Percentiles rank a stretch among this genome's conserved stretches.
Evolutionary conservation across 2,329 filamentous ascomycete genomes (phyloP).

Genomic region (Hypoxylon sp.): DNA sequence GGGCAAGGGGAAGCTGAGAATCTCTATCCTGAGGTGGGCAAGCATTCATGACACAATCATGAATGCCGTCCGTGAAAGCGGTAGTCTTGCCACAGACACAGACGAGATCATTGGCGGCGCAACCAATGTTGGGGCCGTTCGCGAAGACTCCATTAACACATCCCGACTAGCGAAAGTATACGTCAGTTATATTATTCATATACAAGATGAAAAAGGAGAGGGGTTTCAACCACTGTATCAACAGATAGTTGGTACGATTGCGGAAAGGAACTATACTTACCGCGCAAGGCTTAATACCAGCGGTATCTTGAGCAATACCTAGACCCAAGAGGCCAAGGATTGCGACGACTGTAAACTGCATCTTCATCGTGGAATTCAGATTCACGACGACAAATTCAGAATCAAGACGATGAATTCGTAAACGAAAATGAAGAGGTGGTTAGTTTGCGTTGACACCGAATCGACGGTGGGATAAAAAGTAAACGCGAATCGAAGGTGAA

Average conservation of each 20-base stretch:
- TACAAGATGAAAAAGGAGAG: background rate
- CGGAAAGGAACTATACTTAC: constrained; percentile 41
- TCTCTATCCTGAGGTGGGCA: constrained; percentile 51
- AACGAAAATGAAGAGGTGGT: constrained; percentile 4
- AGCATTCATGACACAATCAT: constrained; percentile 58
- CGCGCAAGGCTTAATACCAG: constrained; percentile 43
- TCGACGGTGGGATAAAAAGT: constrained; percentile 26
- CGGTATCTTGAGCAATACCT: constrained; percentile 43
- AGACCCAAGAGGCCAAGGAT: constrained; percentile 41
- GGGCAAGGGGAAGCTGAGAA: constrained; percentile 51
- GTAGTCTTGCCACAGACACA: constrained; percentile 60
- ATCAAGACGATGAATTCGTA: background rate
- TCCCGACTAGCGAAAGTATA: constrained; percentile 39
- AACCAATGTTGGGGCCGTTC: constrained; percentile 47
- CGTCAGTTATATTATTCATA: constrained; percentile 34
- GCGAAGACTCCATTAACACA: constrained; percentile 51
- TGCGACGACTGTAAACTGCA: constrained; percentile 40
- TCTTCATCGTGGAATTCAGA: constrained; percentile 31
- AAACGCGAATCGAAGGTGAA: constrained; percentile 28
- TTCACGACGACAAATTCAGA: constrained; percentile 1
- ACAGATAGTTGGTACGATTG: background rate
- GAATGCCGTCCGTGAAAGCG: constrained; percentile 55
- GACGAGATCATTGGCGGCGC: constrained; percentile 49
- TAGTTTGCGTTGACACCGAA: constrained; percentile 16
- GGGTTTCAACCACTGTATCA: background rate